Conservation (phyloP, 2,329 filamentous ascomycete species). For the Penicillium expansum region DNA sequence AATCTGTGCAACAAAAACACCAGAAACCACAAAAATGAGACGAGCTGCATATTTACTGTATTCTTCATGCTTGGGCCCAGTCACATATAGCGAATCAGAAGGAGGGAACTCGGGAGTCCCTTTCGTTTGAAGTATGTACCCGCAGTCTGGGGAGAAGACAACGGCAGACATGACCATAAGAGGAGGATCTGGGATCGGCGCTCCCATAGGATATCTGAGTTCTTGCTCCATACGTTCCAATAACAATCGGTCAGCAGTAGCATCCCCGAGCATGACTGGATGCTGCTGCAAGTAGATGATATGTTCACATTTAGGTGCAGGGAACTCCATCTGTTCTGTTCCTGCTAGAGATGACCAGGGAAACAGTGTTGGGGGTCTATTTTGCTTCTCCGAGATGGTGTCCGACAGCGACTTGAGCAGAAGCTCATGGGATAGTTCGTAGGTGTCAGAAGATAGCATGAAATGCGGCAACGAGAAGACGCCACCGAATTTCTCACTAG, state of each 20-base stretch:
- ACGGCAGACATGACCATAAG: slow-evolving; percentile 58
- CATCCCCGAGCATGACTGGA: slow-evolving; percentile 35
- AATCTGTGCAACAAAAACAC: slow-evolving; percentile 53
- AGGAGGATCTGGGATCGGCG: slow-evolving; percentile 52
- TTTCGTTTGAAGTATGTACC: slow-evolving; percentile 62
- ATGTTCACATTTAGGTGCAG: slow-evolving; percentile 80
- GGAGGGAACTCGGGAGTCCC: slow-evolving; percentile 55
- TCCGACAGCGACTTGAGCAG: slow-evolving; percentile 70
- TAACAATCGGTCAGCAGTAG: slow-evolving; percentile 32
- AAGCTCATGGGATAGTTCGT: slow-evolving; percentile 59
- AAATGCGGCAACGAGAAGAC: slow-evolving; percentile 88
- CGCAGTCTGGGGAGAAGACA: slow-evolving; percentile 64
- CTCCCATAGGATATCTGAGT: slow-evolving; percentile 58
- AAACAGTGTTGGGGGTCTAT: slow-evolving; percentile 55
- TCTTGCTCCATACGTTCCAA: slow-evolving; percentile 58
- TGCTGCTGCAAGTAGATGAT: slow-evolving; percentile 75
- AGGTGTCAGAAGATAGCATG: slow-evolving; percentile 57
- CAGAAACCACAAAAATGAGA: slow-evolving; percentile 53
- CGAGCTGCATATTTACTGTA: slow-evolving; percentile 52
- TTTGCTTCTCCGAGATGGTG: slow-evolving; percentile 62
- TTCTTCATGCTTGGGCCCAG: slow-evolving; percentile 58
- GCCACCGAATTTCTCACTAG: slow-evolving; percentile 90
- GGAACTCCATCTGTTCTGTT: slow-evolving; percentile 46
- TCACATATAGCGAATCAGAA: slow-evolving; percentile 52
- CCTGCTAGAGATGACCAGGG: slow-evolving; percentile 74